Conservation (phyloP, 1,139 yeast genomes). For the Arxiozyma telluris region DNA sequence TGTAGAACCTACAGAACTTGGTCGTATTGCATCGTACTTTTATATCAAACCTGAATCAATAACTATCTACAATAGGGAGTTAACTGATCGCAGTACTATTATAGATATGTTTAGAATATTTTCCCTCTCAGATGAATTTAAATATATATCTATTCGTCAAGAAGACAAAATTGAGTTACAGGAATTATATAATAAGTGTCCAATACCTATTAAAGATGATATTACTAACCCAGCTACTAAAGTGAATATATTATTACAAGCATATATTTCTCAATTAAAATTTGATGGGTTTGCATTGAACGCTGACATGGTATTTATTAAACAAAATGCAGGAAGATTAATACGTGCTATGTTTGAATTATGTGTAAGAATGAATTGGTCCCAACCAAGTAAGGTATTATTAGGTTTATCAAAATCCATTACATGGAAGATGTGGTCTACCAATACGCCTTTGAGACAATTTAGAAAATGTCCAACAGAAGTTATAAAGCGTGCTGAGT, state of each 20-base stretch:
- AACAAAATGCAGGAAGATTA: slow-evolving; percentile 88
- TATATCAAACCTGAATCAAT: slow-evolving; percentile 74
- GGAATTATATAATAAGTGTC: slow-evolving; percentile 64
- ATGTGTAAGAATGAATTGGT: slow-evolving; percentile 63
- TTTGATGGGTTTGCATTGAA: slow-evolving; percentile 85
- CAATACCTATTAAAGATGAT: slow-evolving; percentile 74
- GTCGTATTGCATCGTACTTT: slow-evolving; percentile 78
- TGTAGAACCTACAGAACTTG: slow-evolving; percentile 61
- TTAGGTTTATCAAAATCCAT: slow-evolving; percentile 72
- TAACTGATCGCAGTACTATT: slow-evolving; percentile 58
- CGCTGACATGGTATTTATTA: slow-evolving; percentile 88
- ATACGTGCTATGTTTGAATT: slow-evolving; percentile 81
- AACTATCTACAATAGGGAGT: slow-evolving; percentile 46
- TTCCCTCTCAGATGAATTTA: slow-evolving; percentile 77
- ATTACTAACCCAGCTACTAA: slow-evolving; percentile 70
- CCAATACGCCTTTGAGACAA: slow-evolving; percentile 81
- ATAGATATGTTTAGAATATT: slow-evolving; percentile 73
- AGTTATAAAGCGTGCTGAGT: slow-evolving; percentile 65
- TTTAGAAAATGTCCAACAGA: slow-evolving; percentile 60
- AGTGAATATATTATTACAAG: slow-evolving; percentile 69
- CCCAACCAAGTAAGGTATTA: slow-evolving; percentile 48
- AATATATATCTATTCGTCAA: slow-evolving; percentile 70
- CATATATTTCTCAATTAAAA: slow-evolving; percentile 66
- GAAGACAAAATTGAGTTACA: slow-evolving; percentile 78
- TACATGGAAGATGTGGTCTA: slow-evolving; percentile 73